Percentiles rank a stretch among this genome's conserved stretches.
Evolutionary conservation across 2,329 filamentous ascomycete species (phyloP).

Genomic region (Neopestalotiopsis sp.): DNA sequence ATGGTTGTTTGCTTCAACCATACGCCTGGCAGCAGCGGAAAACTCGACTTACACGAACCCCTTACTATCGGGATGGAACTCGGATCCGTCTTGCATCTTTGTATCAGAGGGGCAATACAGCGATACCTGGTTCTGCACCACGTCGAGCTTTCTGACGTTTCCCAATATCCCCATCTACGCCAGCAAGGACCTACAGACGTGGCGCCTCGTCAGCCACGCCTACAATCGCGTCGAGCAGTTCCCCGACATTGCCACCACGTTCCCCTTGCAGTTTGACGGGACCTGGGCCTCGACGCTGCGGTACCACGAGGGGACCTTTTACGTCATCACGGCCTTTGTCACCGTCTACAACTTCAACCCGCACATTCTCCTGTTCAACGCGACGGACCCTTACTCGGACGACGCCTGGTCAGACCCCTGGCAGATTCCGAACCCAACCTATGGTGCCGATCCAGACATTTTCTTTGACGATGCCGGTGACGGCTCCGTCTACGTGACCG

Average conservation of each 20-base stretch:
- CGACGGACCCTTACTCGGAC: conserved; percentile 43
- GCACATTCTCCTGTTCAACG: conserved; percentile 40
- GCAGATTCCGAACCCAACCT: conserved; percentile 34
- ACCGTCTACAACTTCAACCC: conserved; percentile 18
- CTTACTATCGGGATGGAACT: conserved; percentile 54
- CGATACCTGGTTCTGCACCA: conserved; percentile 56
- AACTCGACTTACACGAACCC: conserved; percentile 40
- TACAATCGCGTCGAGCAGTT: conserved; percentile 45
- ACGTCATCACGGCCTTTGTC: conserved; percentile 38
- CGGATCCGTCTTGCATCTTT: conserved; percentile 51
- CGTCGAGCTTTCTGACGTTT: conserved; percentile 57
- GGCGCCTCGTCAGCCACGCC: conserved; percentile 47
- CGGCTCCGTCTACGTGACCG: conserved; percentile 38
- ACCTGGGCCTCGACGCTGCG: conserved; percentile 41
- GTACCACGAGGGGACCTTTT: conserved; percentile 34
- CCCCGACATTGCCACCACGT: conserved; percentile 38
- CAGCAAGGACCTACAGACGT: conserved; percentile 55
- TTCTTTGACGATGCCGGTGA: conserved; percentile 45
- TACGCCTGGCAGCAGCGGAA: background rate
- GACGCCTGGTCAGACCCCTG: conserved; percentile 46
- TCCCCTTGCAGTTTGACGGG: conserved; percentile 33
- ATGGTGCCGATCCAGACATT: conserved; percentile 46
- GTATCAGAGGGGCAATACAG: conserved; percentile 36
- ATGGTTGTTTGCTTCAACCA: background rate
- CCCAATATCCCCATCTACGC: conserved; percentile 58